Evolutionary conservation across 371 early-diverging fungal species (phyloP), one percentile per base, ranked within the genome.

Genomic region (Zychaea mexicana): DNA sequence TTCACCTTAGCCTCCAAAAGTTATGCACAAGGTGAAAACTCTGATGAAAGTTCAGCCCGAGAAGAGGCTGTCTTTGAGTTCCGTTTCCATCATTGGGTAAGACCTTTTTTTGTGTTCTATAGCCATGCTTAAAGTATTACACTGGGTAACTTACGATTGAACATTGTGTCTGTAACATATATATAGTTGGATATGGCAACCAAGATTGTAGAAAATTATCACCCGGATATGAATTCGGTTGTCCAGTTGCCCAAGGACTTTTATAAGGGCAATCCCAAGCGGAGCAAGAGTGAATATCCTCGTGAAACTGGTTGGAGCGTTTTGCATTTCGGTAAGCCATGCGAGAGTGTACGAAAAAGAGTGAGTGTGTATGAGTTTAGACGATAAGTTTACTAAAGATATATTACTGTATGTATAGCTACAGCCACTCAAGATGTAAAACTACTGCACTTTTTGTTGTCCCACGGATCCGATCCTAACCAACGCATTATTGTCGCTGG

Each of bases 261-360:
- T 38, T 66, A 68, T n/a, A 62, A 71, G 19, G 49, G 63, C 0
- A 68, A 75, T 22, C 75, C 73, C 9, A 71, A 76, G 6, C 57
- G 47, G 4, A 72, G 69, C 24, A 47, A 21, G 12, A n/a, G 60
- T 9, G 67, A 73, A 0, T 79, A 79, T 53, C 81, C 84, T 9
- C 9, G n/a, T n/a, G 42, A 61, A 6, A 82, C 82, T 15, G 88
- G 85, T 3, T 74, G 70, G 49, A 68, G 70, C 21, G 71, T 72
- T 13, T 65, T 85, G 42, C 84, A 85, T 63, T 66, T 77, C 36
- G 85, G 78, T 81, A 78, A 61, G 12, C 8, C 12, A 33, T 33
- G 12, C 8, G 33, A 33, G 33, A 33, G 33, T 5, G 12, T 8
- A 33, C 33, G 8, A 33, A 33, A 33, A 33, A 12, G 12, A 33